Base-by-base conservation (phyloP, 805 yeast species). In the Alloascoidea hylecoeti region DNA sequence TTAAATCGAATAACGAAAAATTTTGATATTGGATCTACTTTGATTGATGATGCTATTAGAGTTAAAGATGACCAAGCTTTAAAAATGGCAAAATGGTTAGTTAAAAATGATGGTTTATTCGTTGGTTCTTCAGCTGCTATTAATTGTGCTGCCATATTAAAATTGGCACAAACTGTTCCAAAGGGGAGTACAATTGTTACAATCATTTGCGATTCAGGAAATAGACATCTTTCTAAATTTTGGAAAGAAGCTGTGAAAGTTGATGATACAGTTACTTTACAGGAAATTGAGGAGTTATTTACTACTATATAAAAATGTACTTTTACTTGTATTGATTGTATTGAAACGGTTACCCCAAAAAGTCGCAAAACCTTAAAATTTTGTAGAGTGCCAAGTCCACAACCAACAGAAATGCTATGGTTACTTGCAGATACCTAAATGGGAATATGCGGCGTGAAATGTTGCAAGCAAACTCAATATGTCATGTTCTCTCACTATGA, bases 61-160 rank as follows among this genome's bases (percentile, higher is more conserved):
- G 95, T 89, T 1, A 57, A 73, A 2, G 98, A 89, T 49, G 68
- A 60, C 1, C 81, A 88, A 54, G 94, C 97, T 1, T 48, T 85
- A 16, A 72, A 67, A 47, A 92, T 92, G 97, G 97, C 97, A 4
- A 76, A 78, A 52, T 81, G 56, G 48, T 54, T 89, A 18, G 80
- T 85, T 43, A 72, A 76, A 3, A 66, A 82, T 41, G 98, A 89
- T 51, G 98, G 97, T 0, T 58, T 85, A 14, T 92, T 92, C 55
- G 70, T 88, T 51, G 98, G 98, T 2, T 78, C 94, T 17, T 82
- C 95, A 34, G 78, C 94, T n/a, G 95, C 95, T 0, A 77, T 92
- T 17, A 86, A 86, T 52, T 88, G 95, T 33, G 95, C 84, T 3
- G 96, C 95, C 1, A 94, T 95, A 1, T 69, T 75, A 4, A 64